Conservation (phyloP, 192 early-diverging fungal genomes). For the Oehlia diaphana region DNA sequence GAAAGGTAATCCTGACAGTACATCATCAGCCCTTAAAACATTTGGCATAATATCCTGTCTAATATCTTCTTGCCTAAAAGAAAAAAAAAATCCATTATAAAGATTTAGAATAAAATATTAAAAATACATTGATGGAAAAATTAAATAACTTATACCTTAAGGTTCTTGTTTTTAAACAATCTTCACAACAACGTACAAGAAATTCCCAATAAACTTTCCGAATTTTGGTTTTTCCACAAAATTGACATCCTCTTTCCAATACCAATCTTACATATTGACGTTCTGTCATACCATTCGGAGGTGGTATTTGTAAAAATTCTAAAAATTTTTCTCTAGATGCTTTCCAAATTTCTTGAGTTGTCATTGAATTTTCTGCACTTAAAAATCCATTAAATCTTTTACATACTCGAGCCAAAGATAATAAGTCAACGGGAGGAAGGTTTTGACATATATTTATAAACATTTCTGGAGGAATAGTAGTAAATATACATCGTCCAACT, state of each 20-base stretch:
- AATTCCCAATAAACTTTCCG: constrained; percentile 25
- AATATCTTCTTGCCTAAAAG: background rate
- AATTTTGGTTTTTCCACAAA: constrained; percentile 12
- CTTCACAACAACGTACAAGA: constrained; percentile 13
- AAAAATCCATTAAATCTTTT: constrained; percentile 20
- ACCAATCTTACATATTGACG: constrained; percentile 6
- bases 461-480: constrained; percentile 19
- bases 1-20: background rate
- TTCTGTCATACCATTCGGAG: constrained; percentile 21
- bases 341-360: constrained; percentile 27
- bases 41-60: background rate
- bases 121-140: too few species aligned
- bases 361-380: constrained; percentile 1
- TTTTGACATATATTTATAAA: constrained; percentile 22
- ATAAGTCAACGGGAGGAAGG: constrained; percentile 15
- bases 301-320: constrained; percentile 9
- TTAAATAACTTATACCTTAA: background rate
- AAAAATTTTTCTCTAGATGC: background rate
- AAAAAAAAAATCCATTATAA: too few species aligned
- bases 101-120: background rate
- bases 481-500: background rate
- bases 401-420: constrained; percentile 15
- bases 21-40: background rate
- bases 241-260: constrained; percentile 18
- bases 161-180: constrained; percentile 7